These are phyloP conservation scores for Isatis lusitanica DNA, from an alignment of 441 rosid genomes.

Conservation along the genomic window DNA sequence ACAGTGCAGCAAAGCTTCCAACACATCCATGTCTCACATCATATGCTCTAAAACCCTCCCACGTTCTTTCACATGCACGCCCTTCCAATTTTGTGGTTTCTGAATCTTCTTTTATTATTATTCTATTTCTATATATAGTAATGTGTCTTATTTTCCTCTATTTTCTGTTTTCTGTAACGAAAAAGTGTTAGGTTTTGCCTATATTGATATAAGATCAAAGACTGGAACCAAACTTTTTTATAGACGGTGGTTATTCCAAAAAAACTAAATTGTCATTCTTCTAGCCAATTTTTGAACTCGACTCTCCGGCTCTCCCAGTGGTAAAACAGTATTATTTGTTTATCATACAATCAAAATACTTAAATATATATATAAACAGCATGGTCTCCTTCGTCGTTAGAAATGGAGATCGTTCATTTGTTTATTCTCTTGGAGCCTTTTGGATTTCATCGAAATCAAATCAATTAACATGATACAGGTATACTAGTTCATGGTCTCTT, in stretches of 20 bases:
- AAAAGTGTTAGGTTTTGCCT: background rate
- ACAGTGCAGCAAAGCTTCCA: constrained; percentile 27
- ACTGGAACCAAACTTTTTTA: background rate
- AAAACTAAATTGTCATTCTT: background rate
- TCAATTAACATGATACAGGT: background rate
- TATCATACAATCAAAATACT: background rate
- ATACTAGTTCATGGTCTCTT: background rate
- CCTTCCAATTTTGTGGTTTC: background rate
- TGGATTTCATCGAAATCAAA: background rate
- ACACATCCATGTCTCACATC: constrained; percentile 29
- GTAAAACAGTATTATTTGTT: background rate
- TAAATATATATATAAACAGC: background rate
- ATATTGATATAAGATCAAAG: constrained; percentile 6
- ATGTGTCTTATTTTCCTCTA: background rate
- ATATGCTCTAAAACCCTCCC: constrained; percentile 27
- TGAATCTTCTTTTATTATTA: background rate
- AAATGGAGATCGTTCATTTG: constrained; percentile 19
- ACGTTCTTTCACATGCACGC: constrained; percentile 37
- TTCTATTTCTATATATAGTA: background rate
- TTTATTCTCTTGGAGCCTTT: constrained; percentile 8
- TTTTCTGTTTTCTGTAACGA: background rate
- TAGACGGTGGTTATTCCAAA: background rate
- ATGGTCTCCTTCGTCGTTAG: background rate
- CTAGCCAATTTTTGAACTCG: background rate
- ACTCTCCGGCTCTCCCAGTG: background rate